A percentile compares a stretch with the other conserved stretches of the same genome.
phyloP scores from a whole-genome alignment of 2,329 filamentous ascomycete genomes.

The Colletotrichum tanaceti region DNA sequence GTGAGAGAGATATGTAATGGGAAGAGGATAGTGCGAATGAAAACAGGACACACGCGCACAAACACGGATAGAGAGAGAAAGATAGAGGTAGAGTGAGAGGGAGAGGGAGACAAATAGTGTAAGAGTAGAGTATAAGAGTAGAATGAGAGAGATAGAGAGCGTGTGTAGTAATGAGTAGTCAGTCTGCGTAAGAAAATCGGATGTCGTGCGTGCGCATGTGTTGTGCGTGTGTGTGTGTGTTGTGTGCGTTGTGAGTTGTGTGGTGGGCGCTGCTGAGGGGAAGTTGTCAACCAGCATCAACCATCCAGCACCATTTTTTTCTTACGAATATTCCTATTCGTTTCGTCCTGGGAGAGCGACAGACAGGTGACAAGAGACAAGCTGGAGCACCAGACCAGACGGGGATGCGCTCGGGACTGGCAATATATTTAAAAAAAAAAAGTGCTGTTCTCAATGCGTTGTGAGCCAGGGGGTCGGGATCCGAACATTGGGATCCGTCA shows the following conservation, averaged over 20 bases:
- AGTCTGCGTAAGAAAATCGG: constrained; percentile 9
- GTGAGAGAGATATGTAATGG: neutral
- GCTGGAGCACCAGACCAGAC: neutral
- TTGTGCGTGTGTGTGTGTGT: neutral
- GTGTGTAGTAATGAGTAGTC: neutral
- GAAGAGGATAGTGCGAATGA: neutral
- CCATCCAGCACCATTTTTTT: constrained; percentile 23
- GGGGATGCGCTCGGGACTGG: constrained; percentile 34
- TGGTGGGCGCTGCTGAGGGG: neutral
- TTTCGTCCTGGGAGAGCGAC: constrained; percentile 32
- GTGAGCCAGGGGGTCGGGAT: constrained; percentile 32
- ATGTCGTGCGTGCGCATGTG: constrained; percentile 4
- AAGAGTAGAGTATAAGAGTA: neutral
- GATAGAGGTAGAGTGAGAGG: neutral
- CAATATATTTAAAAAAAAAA: constrained; percentile 41
- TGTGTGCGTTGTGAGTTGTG: too few relatives aligned
- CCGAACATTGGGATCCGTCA: constrained; percentile 36
- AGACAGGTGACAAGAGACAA: constrained; percentile 26
- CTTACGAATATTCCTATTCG: neutral
- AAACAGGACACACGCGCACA: too few relatives aligned
- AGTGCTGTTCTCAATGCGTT: constrained; percentile 36
- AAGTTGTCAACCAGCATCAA: constrained; percentile 24
- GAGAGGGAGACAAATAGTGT: neutral
- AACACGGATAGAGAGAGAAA: too few relatives aligned
- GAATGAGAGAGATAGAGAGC: too few relatives aligned